A percentile compares a stretch with the other conserved stretches of the same genome.
Evolutionary conservation across 1,284 basidiomycete species (phyloP).

Genomic region (Trichosporon asahii): DNA sequence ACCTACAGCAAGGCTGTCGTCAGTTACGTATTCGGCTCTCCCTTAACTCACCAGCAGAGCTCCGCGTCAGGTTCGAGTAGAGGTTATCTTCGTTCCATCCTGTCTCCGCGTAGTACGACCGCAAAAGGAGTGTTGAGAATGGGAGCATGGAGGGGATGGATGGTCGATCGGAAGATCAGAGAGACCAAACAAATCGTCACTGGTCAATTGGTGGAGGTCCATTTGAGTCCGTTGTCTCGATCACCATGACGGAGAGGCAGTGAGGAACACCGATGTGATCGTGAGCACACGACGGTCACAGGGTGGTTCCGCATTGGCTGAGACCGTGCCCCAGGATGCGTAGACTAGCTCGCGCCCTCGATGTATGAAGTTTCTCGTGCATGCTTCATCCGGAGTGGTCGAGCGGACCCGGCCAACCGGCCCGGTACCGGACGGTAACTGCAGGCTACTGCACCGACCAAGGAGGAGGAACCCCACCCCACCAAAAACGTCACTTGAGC

Average conservation of each 20-base stretch:
- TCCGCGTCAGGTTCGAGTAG: slow-evolving; percentile 83
- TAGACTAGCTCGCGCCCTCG: background rate
- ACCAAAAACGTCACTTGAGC: background rate
- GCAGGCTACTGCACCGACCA: slow-evolving; percentile 4
- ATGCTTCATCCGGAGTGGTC: slow-evolving; percentile 1
- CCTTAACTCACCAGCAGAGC: slow-evolving; percentile 68
- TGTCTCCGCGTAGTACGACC: slow-evolving; percentile 81
- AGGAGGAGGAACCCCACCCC: background rate
- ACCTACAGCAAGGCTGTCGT: slow-evolving; percentile 43
- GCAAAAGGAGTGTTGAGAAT: slow-evolving; percentile 81
- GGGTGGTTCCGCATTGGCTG: background rate
- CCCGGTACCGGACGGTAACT: slow-evolving; percentile 10
- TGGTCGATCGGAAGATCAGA: background rate
- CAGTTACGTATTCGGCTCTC: slow-evolving; percentile 23
- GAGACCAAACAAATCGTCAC: slow-evolving; percentile 3
- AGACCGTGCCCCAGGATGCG: background rate
- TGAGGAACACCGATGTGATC: background rate
- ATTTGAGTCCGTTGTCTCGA: background rate
- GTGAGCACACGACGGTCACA: background rate
- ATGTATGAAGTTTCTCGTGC: background rate
- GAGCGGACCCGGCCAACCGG: background rate
- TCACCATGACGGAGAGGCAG: background rate
- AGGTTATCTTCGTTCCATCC: slow-evolving; percentile 97
- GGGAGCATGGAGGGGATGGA: slow-evolving; percentile 34
- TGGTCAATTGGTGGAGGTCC: background rate